Evolutionary conservation across 2,329 filamentous ascomycete genomes (phyloP), one percentile per base, ranked within the genome.

Genomic region (Graphiopsis chlorocephala): DNA sequence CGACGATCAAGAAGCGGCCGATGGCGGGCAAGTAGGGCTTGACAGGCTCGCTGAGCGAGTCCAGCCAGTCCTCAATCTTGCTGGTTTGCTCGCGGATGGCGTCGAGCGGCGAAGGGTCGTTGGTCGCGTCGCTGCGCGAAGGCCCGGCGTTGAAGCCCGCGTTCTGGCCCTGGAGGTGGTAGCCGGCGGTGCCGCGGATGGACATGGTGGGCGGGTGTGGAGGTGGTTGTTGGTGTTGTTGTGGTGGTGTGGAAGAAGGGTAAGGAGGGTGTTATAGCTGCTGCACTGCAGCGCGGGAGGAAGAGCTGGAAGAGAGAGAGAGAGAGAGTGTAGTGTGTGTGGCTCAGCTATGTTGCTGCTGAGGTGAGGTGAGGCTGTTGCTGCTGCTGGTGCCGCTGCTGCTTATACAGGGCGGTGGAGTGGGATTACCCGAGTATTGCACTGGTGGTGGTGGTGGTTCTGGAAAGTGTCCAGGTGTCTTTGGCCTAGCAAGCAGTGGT

Each of bases 1-100:
- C 95, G 64, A 99, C 95, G 72, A 99, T 99, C 71, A 99, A 81
- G 80, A 98, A 98, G 71, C 95, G 92, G 71, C 95, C 95, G 82
- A 99, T 94, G 70, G 92, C 92, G 65, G 95, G 95, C 52, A 99
- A 86, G 77, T 96, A 99, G 90, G 95, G 95, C 85, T 97, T 98
- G 71, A 98, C 81, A 57, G 95, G 95, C 76, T 97, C 94, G 74
- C 92, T 90, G 74, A 93, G 71, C 29, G 87, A 91, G 79, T 98
- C 95, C 76, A 99, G 80, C 77, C 91, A 81, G 77, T 99, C 95
- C 82, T 99, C 95, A 71, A 99, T 94, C 85, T 97, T 98, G 89
- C 91, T 97, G 60, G 95, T 99, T 80, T 98, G 93, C 78, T 93
- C 88, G 69, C 95, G 86, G 76, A 99, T 92, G 73, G 92, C 86